Base-by-base conservation (phyloP, 306 rosid species). In the Bauhinia variegata region DNA sequence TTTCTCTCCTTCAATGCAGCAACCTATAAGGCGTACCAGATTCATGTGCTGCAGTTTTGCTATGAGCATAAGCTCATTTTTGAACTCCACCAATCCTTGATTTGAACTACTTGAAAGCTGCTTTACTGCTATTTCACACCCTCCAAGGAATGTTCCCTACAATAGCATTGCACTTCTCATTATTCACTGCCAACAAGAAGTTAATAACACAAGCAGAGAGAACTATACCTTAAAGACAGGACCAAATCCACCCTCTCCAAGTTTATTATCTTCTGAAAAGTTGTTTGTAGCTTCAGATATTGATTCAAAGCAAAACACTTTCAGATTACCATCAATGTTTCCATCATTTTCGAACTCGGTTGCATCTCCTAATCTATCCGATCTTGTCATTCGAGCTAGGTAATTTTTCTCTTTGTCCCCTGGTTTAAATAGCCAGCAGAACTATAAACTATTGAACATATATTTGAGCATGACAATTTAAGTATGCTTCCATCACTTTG, bases 171-270 rank as follows among this genome's bases (percentile, higher is more conserved):
- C 41, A 36, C 9, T 36, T 5, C 41, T 36, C 41, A 8, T 36
- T 8, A 36, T 36, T 8, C 41, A 36, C 6, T 36, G 5, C 6
- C 9, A 5, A 5, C 9, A 36, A 36, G 41, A 36, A 5, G 6
- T 8, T 11, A 23, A 23, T 53, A 11, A 12, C 5, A 11, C 38
- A 11, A 54, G n/a, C 4, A 16, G 28, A 19, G 11, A 10, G 3
- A 19, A 16, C 59, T 11, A 7, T 76, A 85, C 90, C 85, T 85
- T 77, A 63, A 74, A 82, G 4, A 85, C 90, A 6, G 68, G 19
- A 15, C 87, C 87, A 68, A 63, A 79, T 17, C 90, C 87, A 19
- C 87, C 90, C 72, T 82, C 70, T 55, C 87, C 87, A 44, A 85
- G 74, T 76, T 66, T 77, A 41, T 71, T 77, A 8, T 80, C 68